phyloP scores from a whole-genome alignment of 331 rosid genomes.

The Quercus lobata region DNA sequence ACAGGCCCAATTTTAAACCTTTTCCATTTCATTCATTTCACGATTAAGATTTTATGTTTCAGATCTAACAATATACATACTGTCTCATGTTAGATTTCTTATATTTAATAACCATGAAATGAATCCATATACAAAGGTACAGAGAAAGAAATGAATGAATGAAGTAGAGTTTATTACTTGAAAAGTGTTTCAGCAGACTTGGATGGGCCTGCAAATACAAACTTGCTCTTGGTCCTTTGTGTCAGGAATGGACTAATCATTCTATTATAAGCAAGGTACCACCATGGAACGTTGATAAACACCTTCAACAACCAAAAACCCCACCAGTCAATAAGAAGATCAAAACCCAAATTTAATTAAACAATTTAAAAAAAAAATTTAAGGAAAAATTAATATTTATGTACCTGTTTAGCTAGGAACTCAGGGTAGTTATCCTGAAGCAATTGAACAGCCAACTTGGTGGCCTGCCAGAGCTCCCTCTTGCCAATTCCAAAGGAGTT shows the following conservation, averaged over 20 bases:
- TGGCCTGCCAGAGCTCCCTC: constrained; percentile 59
- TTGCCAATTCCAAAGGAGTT: constrained; percentile 60
- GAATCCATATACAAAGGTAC: background rate
- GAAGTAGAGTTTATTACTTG: constrained; percentile 36
- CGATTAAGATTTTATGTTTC: too few species aligned
- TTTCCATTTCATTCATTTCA: too few species aligned
- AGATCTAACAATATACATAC: too few species aligned
- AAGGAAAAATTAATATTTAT: background rate
- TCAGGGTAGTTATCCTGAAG: constrained; percentile 92
- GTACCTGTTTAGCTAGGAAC: constrained; percentile 80
- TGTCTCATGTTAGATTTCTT: too few species aligned
- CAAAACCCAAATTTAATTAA: background rate
- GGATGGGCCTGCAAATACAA: constrained; percentile 79
- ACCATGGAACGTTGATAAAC: constrained; percentile 91
- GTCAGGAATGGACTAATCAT: constrained; percentile 81
- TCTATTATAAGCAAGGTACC: constrained; percentile 78
- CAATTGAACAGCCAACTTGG: constrained; percentile 65
- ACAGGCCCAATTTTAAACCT: too few species aligned
- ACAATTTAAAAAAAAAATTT: background rate
- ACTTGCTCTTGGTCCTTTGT: constrained; percentile 90
- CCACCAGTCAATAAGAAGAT: background rate
- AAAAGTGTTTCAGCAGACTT: constrained; percentile 77
- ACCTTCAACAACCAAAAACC: constrained; percentile 35
- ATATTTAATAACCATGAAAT: background rate
- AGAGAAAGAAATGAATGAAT: background rate